Evolutionary conservation across 2,329 filamentous ascomycete genomes (phyloP).

Genomic region (Colletotrichum godetiae): DNA sequence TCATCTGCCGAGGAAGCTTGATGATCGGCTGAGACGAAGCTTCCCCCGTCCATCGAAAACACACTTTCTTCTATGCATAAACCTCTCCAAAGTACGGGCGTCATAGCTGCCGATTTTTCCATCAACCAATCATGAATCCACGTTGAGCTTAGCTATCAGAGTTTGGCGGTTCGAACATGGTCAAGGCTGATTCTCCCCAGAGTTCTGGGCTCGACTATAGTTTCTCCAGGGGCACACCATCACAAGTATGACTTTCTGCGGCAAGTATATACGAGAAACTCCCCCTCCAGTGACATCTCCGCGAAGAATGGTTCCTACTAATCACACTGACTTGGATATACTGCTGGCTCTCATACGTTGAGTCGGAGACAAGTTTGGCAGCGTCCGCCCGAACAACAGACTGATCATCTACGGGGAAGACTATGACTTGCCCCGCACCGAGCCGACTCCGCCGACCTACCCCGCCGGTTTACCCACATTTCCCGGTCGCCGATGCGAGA

Average conservation of each 20-base stretch:
- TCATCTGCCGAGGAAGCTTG: background rate
- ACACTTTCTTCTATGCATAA: background rate
- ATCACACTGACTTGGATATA: background rate
- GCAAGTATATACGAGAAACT: background rate
- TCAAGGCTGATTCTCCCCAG: background rate
- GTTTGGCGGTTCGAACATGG: background rate
- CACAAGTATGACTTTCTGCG: background rate
- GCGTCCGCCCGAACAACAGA: background rate
- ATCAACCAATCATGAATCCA: background rate
- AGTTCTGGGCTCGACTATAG: background rate
- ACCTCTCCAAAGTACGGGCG: background rate
- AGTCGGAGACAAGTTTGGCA: background rate
- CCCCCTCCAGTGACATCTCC: background rate
- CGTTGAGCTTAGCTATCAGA: background rate
- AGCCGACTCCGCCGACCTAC: background rate
- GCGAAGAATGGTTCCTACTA: background rate
- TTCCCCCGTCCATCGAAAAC: background rate
- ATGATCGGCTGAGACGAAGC: background rate
- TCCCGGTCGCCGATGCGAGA: constrained; percentile 12
- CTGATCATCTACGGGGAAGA: background rate
- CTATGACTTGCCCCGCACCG: background rate
- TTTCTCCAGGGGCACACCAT: background rate
- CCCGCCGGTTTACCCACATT: background rate
- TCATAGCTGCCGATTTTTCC: background rate
- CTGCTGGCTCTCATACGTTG: background rate